Conservation (phyloP, 2,329 filamentous ascomycete genomes). For the Alternaria sp. region DNA sequence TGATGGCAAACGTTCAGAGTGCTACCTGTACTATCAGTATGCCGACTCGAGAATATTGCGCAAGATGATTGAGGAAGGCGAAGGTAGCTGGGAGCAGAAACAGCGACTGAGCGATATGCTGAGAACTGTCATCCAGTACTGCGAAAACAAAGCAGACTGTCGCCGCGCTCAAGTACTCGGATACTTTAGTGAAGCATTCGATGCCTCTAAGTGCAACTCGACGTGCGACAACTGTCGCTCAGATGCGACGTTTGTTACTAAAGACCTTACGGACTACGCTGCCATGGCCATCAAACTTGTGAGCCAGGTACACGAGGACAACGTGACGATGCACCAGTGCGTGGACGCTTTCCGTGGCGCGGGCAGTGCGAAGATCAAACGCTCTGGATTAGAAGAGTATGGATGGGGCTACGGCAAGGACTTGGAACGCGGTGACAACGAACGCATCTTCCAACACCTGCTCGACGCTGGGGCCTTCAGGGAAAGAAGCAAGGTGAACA, state of each 20-base stretch:
- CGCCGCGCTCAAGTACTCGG: slow-evolving; percentile 83
- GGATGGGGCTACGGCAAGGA: slow-evolving; percentile 69
- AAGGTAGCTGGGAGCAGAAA: slow-evolving; percentile 79
- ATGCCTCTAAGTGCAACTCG: slow-evolving; percentile 70
- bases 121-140: slow-evolving; percentile 82
- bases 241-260: slow-evolving; percentile 70
- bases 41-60: slow-evolving; percentile 75
- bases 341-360: slow-evolving; percentile 83
- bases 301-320: slow-evolving; percentile 59
- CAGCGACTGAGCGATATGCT: slow-evolving; percentile 85
- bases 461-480: slow-evolving; percentile 73
- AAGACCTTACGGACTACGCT: slow-evolving; percentile 80
- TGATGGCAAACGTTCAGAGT: slow-evolving; percentile 85
- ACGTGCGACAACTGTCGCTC: slow-evolving; percentile 91
- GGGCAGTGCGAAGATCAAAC: slow-evolving; percentile 64
- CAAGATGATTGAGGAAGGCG: slow-evolving; percentile 82
- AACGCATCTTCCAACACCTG: slow-evolving; percentile 82
- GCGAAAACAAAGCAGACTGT: slow-evolving; percentile 87
- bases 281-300: slow-evolving; percentile 74
- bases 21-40: slow-evolving; percentile 88
- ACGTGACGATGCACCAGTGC: slow-evolving; percentile 73
- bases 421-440: slow-evolving; percentile 76
- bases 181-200: slow-evolving; percentile 93
- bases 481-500: slow-evolving; percentile 72
- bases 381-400: slow-evolving; percentile 60